Base-by-base conservation (phyloP, 129 eudicot genomes). In the Deinandra increscens region DNA sequence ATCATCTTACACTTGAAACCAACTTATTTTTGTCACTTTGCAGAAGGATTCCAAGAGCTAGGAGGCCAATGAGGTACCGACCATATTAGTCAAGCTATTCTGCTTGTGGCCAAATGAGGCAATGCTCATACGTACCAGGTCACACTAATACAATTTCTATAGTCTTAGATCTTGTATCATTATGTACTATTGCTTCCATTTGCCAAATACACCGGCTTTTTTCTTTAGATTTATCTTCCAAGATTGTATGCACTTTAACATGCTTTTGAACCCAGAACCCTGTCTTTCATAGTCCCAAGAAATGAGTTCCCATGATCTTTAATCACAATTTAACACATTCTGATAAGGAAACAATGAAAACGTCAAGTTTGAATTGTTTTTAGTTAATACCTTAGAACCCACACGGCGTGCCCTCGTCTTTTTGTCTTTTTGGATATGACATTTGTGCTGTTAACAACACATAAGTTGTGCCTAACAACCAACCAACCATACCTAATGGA, bases 21-120 rank as follows among this genome's bases (percentile, higher is more conserved):
- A 64, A 64, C 63, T 26, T 60, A 19, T 66, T 66, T 10, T 68
- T 45, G 4, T 69, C 8, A 60, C 33, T 71, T 46, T 77, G 91
- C 84, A 86, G 91, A 79, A 82, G 91, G 78, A 80, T 86, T 71
- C 91, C 91, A n/a, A 77, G 91, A 53, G 86, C 81, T 37, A 86
- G 91, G 80, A 83, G 91, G 54, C 91, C 91, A 5, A 86, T 78
- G 85, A 79, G 91, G 49, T 86, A 82, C 84, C 73, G 87, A 23
- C 91, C 91, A 11, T 86, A 83, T 70, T 81, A 80, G 81, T 69
- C 68, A 51, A 9, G 15, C 31, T 34, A 60, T 20, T 49, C 31
- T 0, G 55, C 69, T 29, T 29, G 62, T 79, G 69, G 70, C 51
- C 17, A 55, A 43, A 62, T 31, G 45, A 49, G 42, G 62, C 68